A percentile compares a stretch with the other conserved stretches of the same genome.
Evolutionary conservation across 768 basidiomycete species (phyloP).

Genomic region (Trametes gibbosa): DNA sequence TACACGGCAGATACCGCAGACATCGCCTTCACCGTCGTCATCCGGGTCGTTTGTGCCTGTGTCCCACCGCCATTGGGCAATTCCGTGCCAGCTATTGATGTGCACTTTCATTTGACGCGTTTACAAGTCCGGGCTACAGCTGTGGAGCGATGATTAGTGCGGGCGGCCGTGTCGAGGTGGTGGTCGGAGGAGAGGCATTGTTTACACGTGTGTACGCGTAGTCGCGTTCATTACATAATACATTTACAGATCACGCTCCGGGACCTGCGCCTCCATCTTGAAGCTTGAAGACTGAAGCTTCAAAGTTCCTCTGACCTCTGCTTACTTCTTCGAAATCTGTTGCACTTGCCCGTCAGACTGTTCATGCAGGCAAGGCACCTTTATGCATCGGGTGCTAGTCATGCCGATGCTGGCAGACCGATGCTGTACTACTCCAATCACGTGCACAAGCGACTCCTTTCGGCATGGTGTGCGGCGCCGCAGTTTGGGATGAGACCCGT

Average conservation of each 20-base stretch:
- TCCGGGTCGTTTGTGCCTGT: constrained; percentile 41
- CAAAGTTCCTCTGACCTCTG: no score
- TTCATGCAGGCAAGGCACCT: no score
- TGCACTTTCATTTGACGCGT: constrained; percentile 64
- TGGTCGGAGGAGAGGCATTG: constrained; percentile 13
- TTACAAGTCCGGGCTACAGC: no score
- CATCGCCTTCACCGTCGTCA: constrained; percentile 60
- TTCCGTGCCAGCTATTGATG: constrained; percentile 83
- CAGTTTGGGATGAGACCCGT: neutral
- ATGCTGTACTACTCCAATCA: constrained; percentile 4
- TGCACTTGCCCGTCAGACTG: no score
- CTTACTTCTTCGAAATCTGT: no score
- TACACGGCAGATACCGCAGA: constrained; percentile 88
- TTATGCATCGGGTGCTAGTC: no score
- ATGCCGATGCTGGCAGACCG: no score
- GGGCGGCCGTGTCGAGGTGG: neutral
- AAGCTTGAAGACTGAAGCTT: no score
- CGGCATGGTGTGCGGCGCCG: neutral
- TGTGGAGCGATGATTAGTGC: neutral
- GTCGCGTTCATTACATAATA: constrained; percentile 10
- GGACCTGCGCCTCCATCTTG: no score
- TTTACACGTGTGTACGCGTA: constrained; percentile 23
- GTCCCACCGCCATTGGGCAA: constrained; percentile 90
- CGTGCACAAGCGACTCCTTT: neutral
- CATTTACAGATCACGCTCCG: no score